Evolutionary conservation across 495 filamentous ascomycete genomes (phyloP).

Genomic region (Xylaria cubensis): DNA sequence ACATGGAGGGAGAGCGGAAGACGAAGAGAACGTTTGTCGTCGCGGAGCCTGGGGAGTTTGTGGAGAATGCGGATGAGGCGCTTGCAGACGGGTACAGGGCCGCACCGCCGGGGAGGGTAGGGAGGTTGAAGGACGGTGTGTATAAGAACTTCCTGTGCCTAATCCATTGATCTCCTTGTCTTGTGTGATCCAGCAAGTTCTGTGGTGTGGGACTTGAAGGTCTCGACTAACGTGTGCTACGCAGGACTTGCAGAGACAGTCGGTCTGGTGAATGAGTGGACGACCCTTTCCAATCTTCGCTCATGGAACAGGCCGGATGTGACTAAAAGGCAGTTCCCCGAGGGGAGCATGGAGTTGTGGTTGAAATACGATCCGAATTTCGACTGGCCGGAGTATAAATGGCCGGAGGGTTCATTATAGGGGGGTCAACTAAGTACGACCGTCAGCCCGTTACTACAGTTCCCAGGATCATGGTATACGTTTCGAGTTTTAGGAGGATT

Average conservation of each 20-base stretch:
- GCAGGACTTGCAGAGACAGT: slow-evolving; percentile 19
- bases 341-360: slow-evolving; percentile 9
- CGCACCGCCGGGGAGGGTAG: slow-evolving; percentile 4
- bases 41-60: slow-evolving; percentile 30
- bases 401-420: slow-evolving; percentile 32
- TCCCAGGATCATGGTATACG: neutral
- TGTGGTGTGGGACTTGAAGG: too few species aligned
- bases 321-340: slow-evolving; percentile 29
- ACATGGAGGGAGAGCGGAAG: slow-evolving; percentile 17
- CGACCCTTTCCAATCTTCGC: neutral
- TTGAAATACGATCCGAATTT: slow-evolving; percentile 26
- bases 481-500: neutral
- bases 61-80: slow-evolving; percentile 26
- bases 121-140: slow-evolving; percentile 24
- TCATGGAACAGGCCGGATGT: slow-evolving; percentile 21
- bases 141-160: too few species aligned
- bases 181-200: too few species aligned
- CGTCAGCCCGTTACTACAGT: neutral
- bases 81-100: neutral
- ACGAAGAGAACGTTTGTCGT: neutral
- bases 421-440: neutral
- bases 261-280: slow-evolving; percentile 22
- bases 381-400: slow-evolving; percentile 31
- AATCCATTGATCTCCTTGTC: too few species aligned
- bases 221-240: too few species aligned